Percentiles rank a stretch among this genome's conserved stretches.
Evolutionary conservation across 345 rosid genomes (phyloP).

Genomic region (Nasturtium officinale): DNA sequence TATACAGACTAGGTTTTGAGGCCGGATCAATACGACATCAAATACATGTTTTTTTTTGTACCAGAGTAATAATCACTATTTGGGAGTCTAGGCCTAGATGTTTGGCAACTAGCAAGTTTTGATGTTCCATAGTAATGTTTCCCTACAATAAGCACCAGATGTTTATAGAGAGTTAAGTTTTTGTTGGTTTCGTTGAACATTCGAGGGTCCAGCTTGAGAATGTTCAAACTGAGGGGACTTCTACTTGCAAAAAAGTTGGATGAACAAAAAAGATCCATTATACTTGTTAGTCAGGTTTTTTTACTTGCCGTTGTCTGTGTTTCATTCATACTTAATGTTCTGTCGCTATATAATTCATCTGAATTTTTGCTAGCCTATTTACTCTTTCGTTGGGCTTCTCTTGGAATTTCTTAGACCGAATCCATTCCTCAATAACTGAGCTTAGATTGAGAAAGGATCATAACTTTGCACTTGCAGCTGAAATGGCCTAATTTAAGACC

Average conservation of each 20-base stretch:
- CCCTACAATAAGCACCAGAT: background rate
- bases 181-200: conserved; percentile 3
- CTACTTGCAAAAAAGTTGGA: conserved; percentile 8
- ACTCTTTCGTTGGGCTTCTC: conserved; percentile 22
- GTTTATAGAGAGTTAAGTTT: background rate
- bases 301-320: conserved; percentile 6
- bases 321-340: background rate
- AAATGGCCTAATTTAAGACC: background rate
- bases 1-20: background rate
- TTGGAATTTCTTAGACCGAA: background rate
- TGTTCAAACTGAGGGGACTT: conserved; percentile 7
- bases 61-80: too few relatives aligned
- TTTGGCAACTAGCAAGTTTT: background rate
- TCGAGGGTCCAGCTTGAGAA: background rate
- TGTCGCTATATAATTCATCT: background rate
- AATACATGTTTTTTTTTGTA: background rate
- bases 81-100: background rate
- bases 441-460: conserved; percentile 21
- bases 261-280: background rate
- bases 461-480: background rate
- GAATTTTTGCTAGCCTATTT: background rate
- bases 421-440: background rate
- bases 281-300: too few relatives aligned
- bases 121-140: background rate
- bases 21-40: background rate